A percentile compares a stretch with the other conserved stretches of the same genome.
phyloP scores from a whole-genome alignment of 192 early-diverging fungal species.

The Rhizophagus clarus region DNA sequence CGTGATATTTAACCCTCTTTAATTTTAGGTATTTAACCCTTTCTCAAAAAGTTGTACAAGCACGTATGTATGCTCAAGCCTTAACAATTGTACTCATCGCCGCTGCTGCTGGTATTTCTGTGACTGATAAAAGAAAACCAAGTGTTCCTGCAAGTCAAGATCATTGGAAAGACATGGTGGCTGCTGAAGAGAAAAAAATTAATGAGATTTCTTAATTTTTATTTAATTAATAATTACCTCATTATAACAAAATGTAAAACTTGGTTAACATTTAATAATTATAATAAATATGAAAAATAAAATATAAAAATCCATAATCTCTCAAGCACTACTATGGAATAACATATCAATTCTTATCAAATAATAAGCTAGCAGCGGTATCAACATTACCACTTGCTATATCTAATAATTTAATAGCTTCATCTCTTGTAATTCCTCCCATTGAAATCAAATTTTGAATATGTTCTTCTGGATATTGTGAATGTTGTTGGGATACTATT shows the following conservation, averaged over 20 bases:
- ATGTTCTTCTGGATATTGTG: conserved; percentile 51
- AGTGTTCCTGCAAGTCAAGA: neutral
- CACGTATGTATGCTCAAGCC: conserved; percentile 72
- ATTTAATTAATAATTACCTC: neutral
- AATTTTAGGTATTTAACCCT: conserved; percentile 46
- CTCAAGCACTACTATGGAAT: neutral
- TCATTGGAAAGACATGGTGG: conserved; percentile 23
- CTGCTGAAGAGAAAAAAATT: conserved; percentile 20
- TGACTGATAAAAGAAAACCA: conserved; percentile 26
- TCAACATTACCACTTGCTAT: conserved; percentile 84
- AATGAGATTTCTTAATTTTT: conserved; percentile 7
- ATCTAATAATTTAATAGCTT: conserved; percentile 81
- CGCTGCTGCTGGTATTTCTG: conserved; percentile 57
- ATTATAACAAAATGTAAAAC: conserved; percentile 1
- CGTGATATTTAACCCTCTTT: neutral
- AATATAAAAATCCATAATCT: neutral
- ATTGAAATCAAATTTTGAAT: conserved; percentile 76
- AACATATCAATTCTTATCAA: conserved; percentile 46
- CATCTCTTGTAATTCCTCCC: conserved; percentile 79
- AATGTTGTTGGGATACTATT: conserved; percentile 1
- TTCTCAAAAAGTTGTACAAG: conserved; percentile 70
- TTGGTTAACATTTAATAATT: neutral
- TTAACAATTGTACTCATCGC: conserved; percentile 64
- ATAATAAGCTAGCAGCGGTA: conserved; percentile 83
- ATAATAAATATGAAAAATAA: conserved; percentile 4